Conservation (phyloP, 768 basidiomycete species). For the Asterophora parasitica region DNA sequence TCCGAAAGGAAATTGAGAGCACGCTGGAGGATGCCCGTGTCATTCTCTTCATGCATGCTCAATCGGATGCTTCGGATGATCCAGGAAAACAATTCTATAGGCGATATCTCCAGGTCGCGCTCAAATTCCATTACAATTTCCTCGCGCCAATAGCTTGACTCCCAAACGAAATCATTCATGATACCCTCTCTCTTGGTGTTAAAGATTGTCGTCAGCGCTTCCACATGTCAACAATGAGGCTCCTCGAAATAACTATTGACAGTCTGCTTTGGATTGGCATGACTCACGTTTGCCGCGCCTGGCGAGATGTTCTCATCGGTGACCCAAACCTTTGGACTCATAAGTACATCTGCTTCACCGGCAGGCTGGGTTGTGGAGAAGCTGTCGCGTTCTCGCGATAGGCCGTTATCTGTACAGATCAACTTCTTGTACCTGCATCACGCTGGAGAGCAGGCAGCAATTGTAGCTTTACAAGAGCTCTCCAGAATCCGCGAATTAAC, state of each 20-base stretch:
- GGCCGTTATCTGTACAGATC: slow-evolving; percentile 1
- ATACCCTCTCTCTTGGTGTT: slow-evolving; percentile 3
- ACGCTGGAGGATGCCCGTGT: no score
- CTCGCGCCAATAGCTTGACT: slow-evolving; percentile 7
- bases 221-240: slow-evolving; percentile 1
- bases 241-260: neutral
- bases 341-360: neutral
- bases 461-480: neutral
- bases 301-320: slow-evolving; percentile 3
- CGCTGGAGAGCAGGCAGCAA: neutral
- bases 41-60: no score
- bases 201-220: neutral
- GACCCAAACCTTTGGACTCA: slow-evolving; percentile 6
- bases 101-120: no score
- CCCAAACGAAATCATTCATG: slow-evolving; percentile 3
- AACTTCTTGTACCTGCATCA: slow-evolving; percentile 3
- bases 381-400: slow-evolving; percentile 1
- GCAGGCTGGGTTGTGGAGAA: slow-evolving; percentile 3
- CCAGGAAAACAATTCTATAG: no score
- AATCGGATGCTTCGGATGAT: no score
- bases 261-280: neutral
- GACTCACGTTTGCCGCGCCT: slow-evolving; percentile 7
- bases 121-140: slow-evolving; percentile 1
- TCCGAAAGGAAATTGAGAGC: neutral
- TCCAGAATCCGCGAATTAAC: slow-evolving; percentile 4